Percentiles rank a stretch among this genome's conserved stretches.
Evolutionary conservation across 2,329 filamentous ascomycete species (phyloP).

Genomic region (Penicillium sp.): DNA sequence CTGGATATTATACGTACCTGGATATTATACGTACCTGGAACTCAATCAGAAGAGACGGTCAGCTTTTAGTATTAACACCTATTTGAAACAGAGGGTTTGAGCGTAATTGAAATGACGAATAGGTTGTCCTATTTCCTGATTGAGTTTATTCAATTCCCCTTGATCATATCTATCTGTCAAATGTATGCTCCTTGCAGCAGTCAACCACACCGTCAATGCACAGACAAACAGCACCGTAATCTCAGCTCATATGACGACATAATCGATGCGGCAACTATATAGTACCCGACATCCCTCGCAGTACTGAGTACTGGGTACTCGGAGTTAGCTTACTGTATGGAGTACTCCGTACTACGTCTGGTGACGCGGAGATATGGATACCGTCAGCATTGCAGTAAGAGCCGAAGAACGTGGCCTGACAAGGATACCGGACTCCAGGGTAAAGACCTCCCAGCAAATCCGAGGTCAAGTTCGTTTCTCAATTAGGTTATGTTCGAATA

Average conservation of each 20-base stretch:
- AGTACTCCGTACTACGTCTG: neutral
- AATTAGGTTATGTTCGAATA: neutral
- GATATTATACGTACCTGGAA: neutral
- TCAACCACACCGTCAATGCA: constrained; percentile 1
- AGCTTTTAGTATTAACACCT: neutral
- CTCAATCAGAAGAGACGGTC: neutral
- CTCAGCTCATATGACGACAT: neutral
- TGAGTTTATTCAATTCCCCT: constrained; percentile 6
- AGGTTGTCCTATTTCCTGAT: neutral
- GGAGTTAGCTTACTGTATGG: neutral
- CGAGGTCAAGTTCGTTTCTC: neutral
- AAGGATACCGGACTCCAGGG: neutral
- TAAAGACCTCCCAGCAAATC: constrained; percentile 1
- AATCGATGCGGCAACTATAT: neutral
- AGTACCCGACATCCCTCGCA: neutral
- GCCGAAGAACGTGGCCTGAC: constrained; percentile 7
- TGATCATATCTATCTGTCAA: neutral
- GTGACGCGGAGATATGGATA: neutral
- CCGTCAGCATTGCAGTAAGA: constrained; percentile 4
- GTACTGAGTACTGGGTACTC: neutral
- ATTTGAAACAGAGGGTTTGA: neutral
- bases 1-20: neutral
- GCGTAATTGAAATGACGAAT: neutral
- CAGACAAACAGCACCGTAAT: neutral
- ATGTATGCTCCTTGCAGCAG: neutral